phyloP scores from a whole-genome alignment of 768 basidiomycete genomes.

The Rhizopogon rudus region DNA sequence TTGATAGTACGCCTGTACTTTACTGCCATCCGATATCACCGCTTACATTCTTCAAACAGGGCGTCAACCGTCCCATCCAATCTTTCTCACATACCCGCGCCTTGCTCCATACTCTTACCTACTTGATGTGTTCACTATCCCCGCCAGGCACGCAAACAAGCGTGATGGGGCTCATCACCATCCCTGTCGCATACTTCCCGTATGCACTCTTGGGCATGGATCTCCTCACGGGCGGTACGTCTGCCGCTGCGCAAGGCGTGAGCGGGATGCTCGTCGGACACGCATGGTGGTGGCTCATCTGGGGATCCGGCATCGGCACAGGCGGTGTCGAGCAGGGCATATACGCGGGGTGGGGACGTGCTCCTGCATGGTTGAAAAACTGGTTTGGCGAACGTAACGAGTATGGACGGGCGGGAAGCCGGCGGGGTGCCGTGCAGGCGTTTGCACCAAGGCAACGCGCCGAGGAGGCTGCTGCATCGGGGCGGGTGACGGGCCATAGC shows the following conservation, averaged over 20 bases:
- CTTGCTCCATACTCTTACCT: slow-evolving; percentile 61
- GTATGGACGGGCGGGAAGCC: slow-evolving; percentile 28
- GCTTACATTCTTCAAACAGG: slow-evolving; percentile 21
- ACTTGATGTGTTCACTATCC: slow-evolving; percentile 63
- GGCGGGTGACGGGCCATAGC: slow-evolving; percentile 27
- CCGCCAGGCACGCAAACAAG: slow-evolving; percentile 65
- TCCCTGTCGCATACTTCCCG: slow-evolving; percentile 71
- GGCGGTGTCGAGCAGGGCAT: slow-evolving; percentile 32
- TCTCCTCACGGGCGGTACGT: slow-evolving; percentile 55
- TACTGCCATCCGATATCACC: background rate
- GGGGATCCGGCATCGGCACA: slow-evolving; percentile 41
- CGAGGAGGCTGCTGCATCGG: slow-evolving; percentile 11
- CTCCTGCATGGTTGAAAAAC: slow-evolving; percentile 55
- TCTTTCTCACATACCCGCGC: slow-evolving; percentile 57
- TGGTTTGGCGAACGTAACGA: slow-evolving; percentile 37
- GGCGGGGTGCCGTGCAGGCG: slow-evolving; percentile 50
- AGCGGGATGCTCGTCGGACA: slow-evolving; percentile 78
- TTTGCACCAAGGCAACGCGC: slow-evolving; percentile 44
- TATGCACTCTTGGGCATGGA: slow-evolving; percentile 73
- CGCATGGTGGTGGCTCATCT: slow-evolving; percentile 74
- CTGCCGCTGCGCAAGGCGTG: slow-evolving; percentile 48
- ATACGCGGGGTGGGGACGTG: slow-evolving; percentile 38
- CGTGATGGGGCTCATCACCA: slow-evolving; percentile 71
- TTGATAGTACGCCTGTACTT: slow-evolving; percentile 51
- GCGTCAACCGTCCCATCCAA: slow-evolving; percentile 56